Base-by-base conservation (phyloP, 2,329 filamentous ascomycete species). In the Endothia cerciana region DNA sequence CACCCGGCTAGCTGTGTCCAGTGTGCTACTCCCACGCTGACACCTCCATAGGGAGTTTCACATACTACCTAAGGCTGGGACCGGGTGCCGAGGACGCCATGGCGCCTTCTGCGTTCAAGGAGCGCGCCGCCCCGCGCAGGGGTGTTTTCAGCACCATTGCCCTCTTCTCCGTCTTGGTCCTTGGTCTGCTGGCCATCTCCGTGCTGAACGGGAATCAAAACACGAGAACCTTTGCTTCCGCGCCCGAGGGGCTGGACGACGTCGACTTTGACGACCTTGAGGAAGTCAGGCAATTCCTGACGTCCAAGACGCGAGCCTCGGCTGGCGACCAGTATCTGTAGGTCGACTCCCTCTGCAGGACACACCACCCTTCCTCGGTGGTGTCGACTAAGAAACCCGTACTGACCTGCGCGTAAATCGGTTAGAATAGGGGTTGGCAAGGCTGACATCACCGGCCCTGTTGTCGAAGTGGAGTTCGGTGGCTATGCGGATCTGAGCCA, bases 401-500 rank as follows among this genome's bases (percentile, higher is more conserved):
- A 36, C 66, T 68, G 33, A 68, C 63, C 40, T 38, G 45, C 1
- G n/a, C 13, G 2, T 17, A 1, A 61, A 45, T 7, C 17, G 6
- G 8, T 28, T n/a, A 68, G 66, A 15, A 73, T 87, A 56, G 85
- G 85, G 22, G 83, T 85, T 1, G 85, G 85, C 57, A 87, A 86
- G 74, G 84, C 81, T 6, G 85, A 87, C 70, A 85, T 87, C 70
- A 87, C 85, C 0, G 85, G 91, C 2, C 93, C 93, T 0, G 92
- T 96, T 15, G 93, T 96, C 28, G 93, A 97, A 77, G 86, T 97
- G 74, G 93, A 93, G 72, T 85, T 97, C 75, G 95, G 94, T 84
- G 94, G 94, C 68, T 97, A 97, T 80, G 94, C 94, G 40, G 91
- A 94, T 76, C 82, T 89, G n/a, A 86, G 86, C 51, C 94, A 98